Evolutionary conservation across 140 eudicot genomes (phyloP), one percentile per base, ranked within the genome.

Genomic region (Flaveria floridana): DNA sequence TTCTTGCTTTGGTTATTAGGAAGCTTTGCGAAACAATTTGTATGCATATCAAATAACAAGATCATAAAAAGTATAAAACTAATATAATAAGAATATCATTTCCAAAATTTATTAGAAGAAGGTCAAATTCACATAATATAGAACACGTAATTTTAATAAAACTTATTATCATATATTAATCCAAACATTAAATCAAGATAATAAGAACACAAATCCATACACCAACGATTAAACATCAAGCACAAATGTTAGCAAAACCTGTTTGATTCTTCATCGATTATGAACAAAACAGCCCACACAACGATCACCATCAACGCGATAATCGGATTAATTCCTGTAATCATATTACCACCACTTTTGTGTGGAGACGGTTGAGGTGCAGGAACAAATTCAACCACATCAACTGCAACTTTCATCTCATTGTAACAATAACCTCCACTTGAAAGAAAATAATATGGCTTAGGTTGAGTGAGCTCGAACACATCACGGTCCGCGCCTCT

Each of bases 401-500:
- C 21, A 28, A 89, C 79, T 2, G 84, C 81, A 23, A 87, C 56
- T 77, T 87, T 89, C 90, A 89, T 77, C 15, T 93, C 96, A 21
- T 77, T 65, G 65, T 39, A 85, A 46, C 92, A 89, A 58, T 87
- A 89, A 62, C 92, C 93, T 18, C 92, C 88, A 39, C 90, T 80
- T 65, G 88, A 50, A 34, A 89, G 77, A 42, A 87, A 89, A 80
- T 87, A 89, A 64, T 82, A 87, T 3, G 76, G 83, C 69, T 70
- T 87, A 3, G 92, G 83, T 28, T 77, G 70, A 7, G 80, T 81
- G 50, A 89, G 88, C 68, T 89, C 80, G 72, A 72, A 87, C 56
- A 89, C 91, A 26, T 89, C 92, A n/a, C 92, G 85, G 0, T 92
- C 90, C 13, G 74, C 82, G 0, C 96, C 92, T 73, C 78, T 74